A percentile compares a stretch with the other conserved stretches of the same genome.
Conservation (phyloP, 192 early-diverging fungal species). For the Lobosporangium transversale region DNA sequence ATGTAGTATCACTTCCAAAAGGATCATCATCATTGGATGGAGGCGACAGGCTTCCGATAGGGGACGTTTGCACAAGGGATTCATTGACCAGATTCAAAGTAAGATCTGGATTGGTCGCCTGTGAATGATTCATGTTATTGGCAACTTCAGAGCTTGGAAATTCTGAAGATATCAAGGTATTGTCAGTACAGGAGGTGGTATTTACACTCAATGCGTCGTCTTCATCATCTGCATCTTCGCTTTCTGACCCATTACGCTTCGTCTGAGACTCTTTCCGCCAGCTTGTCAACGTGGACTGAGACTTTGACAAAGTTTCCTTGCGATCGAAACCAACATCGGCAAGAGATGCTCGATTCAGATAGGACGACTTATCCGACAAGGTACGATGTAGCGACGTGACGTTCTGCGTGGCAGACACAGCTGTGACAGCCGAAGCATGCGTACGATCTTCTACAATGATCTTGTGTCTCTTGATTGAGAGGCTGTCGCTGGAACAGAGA, state of each 20-base stretch:
- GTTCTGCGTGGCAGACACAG: not conserved
- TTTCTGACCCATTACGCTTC: constrained; percentile 15
- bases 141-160: no score
- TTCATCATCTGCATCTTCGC: constrained; percentile 38
- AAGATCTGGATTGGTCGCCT: not conserved
- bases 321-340: not conserved
- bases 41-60: not conserved
- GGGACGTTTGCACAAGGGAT: constrained; percentile 1
- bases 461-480: constrained; percentile 16
- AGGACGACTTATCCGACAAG: constrained; percentile 37
- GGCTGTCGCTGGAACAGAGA: constrained; percentile 6
- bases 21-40: constrained; percentile 22
- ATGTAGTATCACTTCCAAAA: constrained; percentile 44
- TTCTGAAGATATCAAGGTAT: no score
- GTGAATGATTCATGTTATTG: no score
- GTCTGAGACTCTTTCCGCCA: constrained; percentile 19
- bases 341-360: constrained; percentile 27
- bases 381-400: constrained; percentile 31
- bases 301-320: constrained; percentile 8
- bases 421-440: not conserved
- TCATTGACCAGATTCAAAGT: not conserved
- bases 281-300: constrained; percentile 5
- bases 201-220: no score
- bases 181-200: no score
- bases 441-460: constrained; percentile 8